These are phyloP conservation scores for Murraya paniculata DNA, from an alignment of 345 rosid species.

Conservation along the genomic window DNA sequence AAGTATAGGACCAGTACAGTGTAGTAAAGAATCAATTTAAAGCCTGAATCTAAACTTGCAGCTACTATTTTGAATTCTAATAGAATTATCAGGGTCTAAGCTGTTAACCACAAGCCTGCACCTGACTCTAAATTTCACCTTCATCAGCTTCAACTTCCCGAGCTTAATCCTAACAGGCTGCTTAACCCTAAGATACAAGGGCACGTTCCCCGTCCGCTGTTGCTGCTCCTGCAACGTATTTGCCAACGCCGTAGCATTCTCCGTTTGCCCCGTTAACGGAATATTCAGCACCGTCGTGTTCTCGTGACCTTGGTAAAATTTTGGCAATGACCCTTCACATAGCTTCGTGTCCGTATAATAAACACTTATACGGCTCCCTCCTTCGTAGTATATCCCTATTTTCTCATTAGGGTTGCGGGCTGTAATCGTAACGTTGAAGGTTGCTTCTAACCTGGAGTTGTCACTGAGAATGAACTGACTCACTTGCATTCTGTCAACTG, in stretches of 20 bases:
- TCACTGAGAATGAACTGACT: conserved; percentile 42
- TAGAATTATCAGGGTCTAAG: conserved; percentile 37
- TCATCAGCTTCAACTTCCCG: conserved; percentile 65
- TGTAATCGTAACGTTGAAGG: conserved; percentile 60
- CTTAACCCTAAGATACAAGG: conserved; percentile 56
- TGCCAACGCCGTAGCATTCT: conserved; percentile 45
- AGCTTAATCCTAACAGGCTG: conserved; percentile 83
- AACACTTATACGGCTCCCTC: conserved; percentile 70
- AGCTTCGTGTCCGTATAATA: conserved; percentile 48
- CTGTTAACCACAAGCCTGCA: conserved; percentile 56
- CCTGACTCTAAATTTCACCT: conserved; percentile 56
- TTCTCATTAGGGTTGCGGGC: conserved; percentile 72
- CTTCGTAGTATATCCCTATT: conserved; percentile 78
- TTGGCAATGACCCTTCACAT: conserved; percentile 72
- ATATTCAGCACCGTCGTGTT: conserved; percentile 67
- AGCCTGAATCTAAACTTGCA: conserved; percentile 64
- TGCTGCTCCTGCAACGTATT: conserved; percentile 39
- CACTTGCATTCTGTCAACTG: conserved; percentile 53
- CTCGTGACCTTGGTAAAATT: conserved; percentile 88
- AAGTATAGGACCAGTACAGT: not conserved
- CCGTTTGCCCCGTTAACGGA: conserved; percentile 50
- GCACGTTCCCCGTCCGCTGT: conserved; percentile 48
- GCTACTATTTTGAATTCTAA: conserved; percentile 50
- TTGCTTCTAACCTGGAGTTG: conserved; percentile 48
- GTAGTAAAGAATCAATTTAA: conserved; percentile 17